Evolutionary conservation across 2,329 filamentous ascomycete genomes (phyloP).

Genomic region (Dryadomyces quercivorus): DNA sequence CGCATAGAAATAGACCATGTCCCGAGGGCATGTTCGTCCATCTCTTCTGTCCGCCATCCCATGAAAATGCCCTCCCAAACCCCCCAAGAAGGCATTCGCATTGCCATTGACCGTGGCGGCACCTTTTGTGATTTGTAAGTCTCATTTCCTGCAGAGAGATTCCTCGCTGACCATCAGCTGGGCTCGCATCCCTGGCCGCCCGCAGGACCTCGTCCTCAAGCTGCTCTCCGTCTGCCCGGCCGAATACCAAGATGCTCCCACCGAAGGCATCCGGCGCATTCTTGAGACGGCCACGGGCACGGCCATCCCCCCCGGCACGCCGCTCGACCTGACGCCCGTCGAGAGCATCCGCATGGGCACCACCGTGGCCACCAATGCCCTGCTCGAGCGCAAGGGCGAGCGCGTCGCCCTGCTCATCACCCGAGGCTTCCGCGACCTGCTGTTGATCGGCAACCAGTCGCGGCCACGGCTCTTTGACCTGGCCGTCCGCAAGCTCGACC

Average conservation of each 20-base stretch:
- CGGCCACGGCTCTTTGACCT: slow-evolving; percentile 85
- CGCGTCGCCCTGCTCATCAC: slow-evolving; percentile 79
- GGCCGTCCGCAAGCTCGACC: slow-evolving; percentile 74
- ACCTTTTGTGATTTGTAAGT: slow-evolving; percentile 74
- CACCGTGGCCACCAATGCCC: slow-evolving; percentile 84
- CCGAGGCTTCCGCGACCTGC: slow-evolving; percentile 75
- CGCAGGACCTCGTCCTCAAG: slow-evolving; percentile 23
- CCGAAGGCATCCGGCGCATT: slow-evolving; percentile 81
- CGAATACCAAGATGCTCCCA: slow-evolving; percentile 83
- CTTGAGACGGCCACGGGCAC: slow-evolving; percentile 63
- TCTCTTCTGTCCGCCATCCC: no score
- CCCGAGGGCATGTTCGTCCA: no score
- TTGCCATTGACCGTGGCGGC: slow-evolving; percentile 69
- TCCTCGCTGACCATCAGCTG: not conserved
- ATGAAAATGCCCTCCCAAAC: no score
- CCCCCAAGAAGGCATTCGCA: slow-evolving; percentile 18
- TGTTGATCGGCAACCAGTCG: slow-evolving; percentile 83
- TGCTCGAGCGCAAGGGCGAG: slow-evolving; percentile 84
- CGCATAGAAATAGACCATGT: no score
- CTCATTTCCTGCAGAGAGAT: no score
- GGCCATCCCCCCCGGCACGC: slow-evolving; percentile 67
- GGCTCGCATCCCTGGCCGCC: slow-evolving; percentile 48
- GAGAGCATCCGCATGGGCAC: slow-evolving; percentile 94
- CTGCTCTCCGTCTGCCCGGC: slow-evolving; percentile 69
- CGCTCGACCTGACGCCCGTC: slow-evolving; percentile 71